Percentiles rank a stretch among this genome's conserved stretches.
These are phyloP conservation scores for Hawksworthiomyces lignivorus DNA, from an alignment of 2,329 filamentous ascomycete species.

Conservation along the genomic window DNA sequence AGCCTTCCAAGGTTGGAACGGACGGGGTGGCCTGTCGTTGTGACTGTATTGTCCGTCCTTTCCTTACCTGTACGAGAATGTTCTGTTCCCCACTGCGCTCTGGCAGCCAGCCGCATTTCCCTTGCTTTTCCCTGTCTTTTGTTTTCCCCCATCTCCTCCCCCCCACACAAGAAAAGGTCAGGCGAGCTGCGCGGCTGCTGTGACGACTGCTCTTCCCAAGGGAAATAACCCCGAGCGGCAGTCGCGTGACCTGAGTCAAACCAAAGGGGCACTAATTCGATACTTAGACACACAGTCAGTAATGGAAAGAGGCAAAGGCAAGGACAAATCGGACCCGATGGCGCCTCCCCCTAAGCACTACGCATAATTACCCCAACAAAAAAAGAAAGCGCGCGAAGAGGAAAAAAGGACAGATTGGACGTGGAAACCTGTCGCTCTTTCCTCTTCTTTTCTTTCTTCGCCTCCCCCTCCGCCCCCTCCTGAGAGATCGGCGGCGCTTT, in stretches of 20 bases:
- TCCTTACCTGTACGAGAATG: too few species aligned
- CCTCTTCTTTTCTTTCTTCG: too few species aligned
- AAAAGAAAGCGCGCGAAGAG: too few species aligned
- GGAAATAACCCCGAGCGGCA: background rate
- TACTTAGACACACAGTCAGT: background rate
- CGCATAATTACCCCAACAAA: too few species aligned
- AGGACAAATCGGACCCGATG: background rate
- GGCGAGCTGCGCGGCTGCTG: slow-evolving; percentile 2
- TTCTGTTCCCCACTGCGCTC: background rate
- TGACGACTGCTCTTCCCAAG: slow-evolving; percentile 7
- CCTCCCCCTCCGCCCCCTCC: too few species aligned
- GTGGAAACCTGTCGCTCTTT: background rate
- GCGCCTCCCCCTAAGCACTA: too few species aligned
- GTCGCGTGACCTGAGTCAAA: slow-evolving; percentile 9
- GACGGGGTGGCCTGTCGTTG: too few species aligned
- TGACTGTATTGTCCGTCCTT: too few species aligned
- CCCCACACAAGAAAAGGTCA: slow-evolving; percentile 2
- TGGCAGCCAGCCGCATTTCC: background rate
- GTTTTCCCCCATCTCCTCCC: background rate
- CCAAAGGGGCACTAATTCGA: slow-evolving; percentile 1
- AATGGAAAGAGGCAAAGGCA: background rate
- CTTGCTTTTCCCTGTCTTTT: background rate
- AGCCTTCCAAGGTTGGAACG: too few species aligned
- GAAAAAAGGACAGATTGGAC: too few species aligned
- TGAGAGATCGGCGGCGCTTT: too few species aligned